Evolutionary conservation across 192 early-diverging fungal species (phyloP).

Genomic region (Rhizophagus prolifer): DNA sequence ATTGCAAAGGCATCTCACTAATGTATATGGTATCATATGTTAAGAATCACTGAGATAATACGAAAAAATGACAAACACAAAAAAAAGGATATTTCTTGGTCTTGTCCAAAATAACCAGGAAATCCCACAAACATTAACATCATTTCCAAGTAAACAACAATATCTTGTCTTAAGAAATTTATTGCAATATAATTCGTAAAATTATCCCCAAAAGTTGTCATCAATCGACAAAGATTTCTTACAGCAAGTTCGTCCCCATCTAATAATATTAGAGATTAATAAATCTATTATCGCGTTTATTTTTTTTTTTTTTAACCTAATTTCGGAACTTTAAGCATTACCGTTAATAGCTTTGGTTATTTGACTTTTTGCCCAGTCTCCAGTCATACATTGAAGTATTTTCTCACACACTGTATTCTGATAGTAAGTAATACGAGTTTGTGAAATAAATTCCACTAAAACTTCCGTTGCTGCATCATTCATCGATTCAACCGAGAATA

Average conservation of each 20-base stretch:
- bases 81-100: constrained; percentile 51
- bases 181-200: constrained; percentile 52
- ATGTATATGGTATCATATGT: constrained; percentile 26
- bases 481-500: constrained; percentile 42
- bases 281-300: neutral
- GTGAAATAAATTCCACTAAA: constrained; percentile 52
- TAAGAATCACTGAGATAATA: neutral
- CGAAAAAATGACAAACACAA: neutral
- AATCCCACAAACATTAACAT: constrained; percentile 68
- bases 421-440: constrained; percentile 37
- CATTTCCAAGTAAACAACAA: constrained; percentile 47
- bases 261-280: neutral
- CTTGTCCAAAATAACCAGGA: constrained; percentile 65
- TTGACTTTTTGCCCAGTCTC: constrained; percentile 45
- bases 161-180: constrained; percentile 43
- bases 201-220: constrained; percentile 58
- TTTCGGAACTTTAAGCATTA: constrained; percentile 7
- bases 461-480: constrained; percentile 55
- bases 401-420: constrained; percentile 44
- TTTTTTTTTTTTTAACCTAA: neutral
- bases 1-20: constrained; percentile 67
- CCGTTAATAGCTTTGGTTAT: constrained; percentile 45
- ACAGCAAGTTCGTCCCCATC: constrained; percentile 52
- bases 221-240: constrained; percentile 47
- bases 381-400: constrained; percentile 48